phyloP scores from a whole-genome alignment of 768 basidiomycete species.

The Cystoderma amianthinum region DNA sequence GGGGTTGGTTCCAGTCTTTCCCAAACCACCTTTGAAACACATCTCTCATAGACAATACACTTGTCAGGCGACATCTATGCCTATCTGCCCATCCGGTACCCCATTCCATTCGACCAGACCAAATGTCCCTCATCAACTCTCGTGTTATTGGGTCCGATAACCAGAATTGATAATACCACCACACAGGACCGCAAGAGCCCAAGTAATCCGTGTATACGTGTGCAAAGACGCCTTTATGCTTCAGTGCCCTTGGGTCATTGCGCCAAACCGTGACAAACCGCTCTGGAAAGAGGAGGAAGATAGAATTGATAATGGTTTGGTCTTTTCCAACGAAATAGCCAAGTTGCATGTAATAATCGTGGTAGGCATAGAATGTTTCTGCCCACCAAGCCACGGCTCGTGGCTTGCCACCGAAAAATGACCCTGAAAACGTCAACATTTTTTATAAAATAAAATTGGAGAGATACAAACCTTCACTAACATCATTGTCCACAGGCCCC shows the following conservation, averaged over 20 bases:
- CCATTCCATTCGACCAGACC: constrained; percentile 1
- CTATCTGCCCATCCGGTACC: background rate
- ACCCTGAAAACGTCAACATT: constrained; percentile 41
- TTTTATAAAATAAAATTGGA: background rate
- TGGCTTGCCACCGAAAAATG: constrained; percentile 50
- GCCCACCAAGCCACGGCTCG: constrained; percentile 38
- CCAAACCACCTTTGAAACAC: background rate
- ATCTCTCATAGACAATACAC: background rate
- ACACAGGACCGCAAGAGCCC: background rate
- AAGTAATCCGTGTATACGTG: background rate
- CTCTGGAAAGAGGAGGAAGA: constrained; percentile 27
- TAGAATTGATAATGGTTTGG: constrained; percentile 38
- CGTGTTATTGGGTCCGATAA: background rate
- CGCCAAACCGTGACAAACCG: constrained; percentile 10
- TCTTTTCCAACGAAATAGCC: constrained; percentile 52
- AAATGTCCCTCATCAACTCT: background rate
- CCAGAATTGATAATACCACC: constrained; percentile 1
- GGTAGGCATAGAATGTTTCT: constrained; percentile 38
- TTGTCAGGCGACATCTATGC: background rate
- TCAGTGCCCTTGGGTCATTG: background rate
- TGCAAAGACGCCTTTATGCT: constrained; percentile 1
- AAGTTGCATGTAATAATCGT: constrained; percentile 40
- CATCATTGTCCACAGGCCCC: constrained; percentile 43
- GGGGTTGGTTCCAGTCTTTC: background rate
- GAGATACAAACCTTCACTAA: constrained; percentile 39